Evolutionary conservation across 768 basidiomycete species (phyloP).

Genomic region (Tylopilus sp.): DNA sequence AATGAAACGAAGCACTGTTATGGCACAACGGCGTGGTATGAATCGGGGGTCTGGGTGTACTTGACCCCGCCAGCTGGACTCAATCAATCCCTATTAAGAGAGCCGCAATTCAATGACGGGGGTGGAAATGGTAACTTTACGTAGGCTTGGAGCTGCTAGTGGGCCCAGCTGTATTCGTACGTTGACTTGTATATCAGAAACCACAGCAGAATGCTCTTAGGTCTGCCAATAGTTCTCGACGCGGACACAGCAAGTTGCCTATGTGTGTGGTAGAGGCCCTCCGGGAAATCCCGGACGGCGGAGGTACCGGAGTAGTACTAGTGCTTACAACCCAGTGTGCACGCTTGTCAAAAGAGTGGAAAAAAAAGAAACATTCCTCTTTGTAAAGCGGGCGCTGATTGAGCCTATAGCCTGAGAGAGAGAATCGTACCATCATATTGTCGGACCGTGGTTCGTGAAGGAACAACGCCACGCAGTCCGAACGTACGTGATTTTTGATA

Average conservation of each 20-base stretch:
- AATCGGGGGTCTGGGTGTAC: not conserved
- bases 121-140: conserved; percentile 15
- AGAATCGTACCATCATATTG: not conserved
- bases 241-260: conserved; percentile 6
- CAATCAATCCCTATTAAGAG: not conserved
- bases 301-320: too few species aligned
- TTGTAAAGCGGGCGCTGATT: conserved; percentile 8
- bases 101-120: not conserved
- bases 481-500: conserved; percentile 18
- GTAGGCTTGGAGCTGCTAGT: conserved; percentile 1
- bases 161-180: conserved; percentile 8
- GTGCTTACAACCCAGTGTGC: conserved; percentile 3
- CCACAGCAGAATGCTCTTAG: conserved; percentile 2
- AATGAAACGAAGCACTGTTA: not conserved
- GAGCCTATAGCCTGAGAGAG: conserved; percentile 28
- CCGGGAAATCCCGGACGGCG: conserved; percentile 15
- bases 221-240: conserved; percentile 13
- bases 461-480: not conserved
- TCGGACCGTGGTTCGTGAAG: conserved; percentile 11
- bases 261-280: conserved; percentile 3
- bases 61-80: not conserved
- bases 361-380: conserved; percentile 6
- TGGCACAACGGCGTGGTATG: conserved; percentile 5
- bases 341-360: conserved; percentile 24
- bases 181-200: conserved; percentile 8